phyloP scores from a whole-genome alignment of 352 stramenopile species.

The Globisporangium nodosum region DNA sequence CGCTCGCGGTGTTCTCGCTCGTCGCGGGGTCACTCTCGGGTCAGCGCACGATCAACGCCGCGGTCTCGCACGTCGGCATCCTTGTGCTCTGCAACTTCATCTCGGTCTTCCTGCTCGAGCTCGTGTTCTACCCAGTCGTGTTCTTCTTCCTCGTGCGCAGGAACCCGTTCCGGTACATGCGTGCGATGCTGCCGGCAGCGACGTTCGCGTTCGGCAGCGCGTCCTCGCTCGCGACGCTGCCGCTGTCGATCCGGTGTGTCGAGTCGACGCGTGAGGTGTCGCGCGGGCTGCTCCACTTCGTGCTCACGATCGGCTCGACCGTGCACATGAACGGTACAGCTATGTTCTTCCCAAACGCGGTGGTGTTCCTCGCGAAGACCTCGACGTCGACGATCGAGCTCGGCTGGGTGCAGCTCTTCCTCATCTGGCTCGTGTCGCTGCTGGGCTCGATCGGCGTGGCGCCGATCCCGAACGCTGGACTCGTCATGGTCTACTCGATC shows the following conservation, averaged over 20 bases:
- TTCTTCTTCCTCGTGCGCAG: constrained; percentile 35
- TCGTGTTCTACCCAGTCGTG: constrained; percentile 50
- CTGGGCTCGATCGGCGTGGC: constrained; percentile 55
- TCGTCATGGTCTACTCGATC: constrained; percentile 76
- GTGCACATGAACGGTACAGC: constrained; percentile 77
- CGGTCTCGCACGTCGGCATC: constrained; percentile 45
- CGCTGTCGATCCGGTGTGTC: constrained; percentile 60
- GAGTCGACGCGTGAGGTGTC: constrained; percentile 56
- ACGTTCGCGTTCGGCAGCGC: constrained; percentile 64
- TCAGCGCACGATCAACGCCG: constrained; percentile 34
- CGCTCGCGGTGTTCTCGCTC: constrained; percentile 61
- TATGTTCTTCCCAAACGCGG: constrained; percentile 61
- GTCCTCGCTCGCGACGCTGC: constrained; percentile 63
- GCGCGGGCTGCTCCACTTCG: constrained; percentile 49
- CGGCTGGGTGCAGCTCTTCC: constrained; percentile 36
- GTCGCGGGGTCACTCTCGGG: constrained; percentile 54
- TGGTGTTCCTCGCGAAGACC: constrained; percentile 66
- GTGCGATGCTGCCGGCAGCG: constrained; percentile 48
- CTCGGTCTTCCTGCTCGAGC: constrained; percentile 39
- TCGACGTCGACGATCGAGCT: constrained; percentile 29
- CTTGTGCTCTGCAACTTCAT: constrained; percentile 50
- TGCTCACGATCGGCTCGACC: constrained; percentile 64
- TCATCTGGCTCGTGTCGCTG: constrained; percentile 60
- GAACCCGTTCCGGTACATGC: constrained; percentile 59
- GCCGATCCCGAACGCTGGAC: constrained; percentile 59